phyloP scores from a whole-genome alignment of 2,329 filamentous ascomycete species.

The Fusarium nodosum region DNA sequence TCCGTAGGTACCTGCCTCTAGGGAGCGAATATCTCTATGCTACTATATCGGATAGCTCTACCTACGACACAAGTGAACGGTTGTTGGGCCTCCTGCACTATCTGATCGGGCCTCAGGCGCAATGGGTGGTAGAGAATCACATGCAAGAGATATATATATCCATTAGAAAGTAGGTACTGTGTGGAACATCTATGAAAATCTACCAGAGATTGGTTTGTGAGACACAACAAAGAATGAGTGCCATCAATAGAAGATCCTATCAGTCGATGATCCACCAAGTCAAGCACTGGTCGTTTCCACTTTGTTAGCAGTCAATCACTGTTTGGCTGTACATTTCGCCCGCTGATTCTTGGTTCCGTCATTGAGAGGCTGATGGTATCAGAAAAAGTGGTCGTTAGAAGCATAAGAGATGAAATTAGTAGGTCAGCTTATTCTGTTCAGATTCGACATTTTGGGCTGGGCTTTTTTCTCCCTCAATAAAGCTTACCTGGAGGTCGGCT shows the following conservation, averaged over 20 bases:
- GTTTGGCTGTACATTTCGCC: neutral
- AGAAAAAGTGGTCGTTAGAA: no score
- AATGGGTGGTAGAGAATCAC: slow-evolving; percentile 16
- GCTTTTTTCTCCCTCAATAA: no score
- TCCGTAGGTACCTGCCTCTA: no score
- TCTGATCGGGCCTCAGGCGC: neutral
- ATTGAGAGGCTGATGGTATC: slow-evolving; percentile 10
- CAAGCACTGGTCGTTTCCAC: neutral
- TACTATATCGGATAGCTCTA: neutral
- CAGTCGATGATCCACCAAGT: neutral
- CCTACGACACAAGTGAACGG: neutral
- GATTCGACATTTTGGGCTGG: no score
- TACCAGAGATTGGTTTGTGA: neutral
- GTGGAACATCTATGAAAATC: neutral
- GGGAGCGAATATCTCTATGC: no score
- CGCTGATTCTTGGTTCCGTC: slow-evolving; percentile 8
- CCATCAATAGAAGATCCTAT: neutral
- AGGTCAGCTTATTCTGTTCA: no score
- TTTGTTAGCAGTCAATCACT: neutral
- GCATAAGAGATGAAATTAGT: no score
- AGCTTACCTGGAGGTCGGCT: no score
- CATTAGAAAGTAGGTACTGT: no score
- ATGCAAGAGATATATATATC: slow-evolving; percentile 19
- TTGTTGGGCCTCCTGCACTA: neutral
- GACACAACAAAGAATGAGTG: slow-evolving; percentile 1